Base-by-base conservation (phyloP, 805 yeast species). In the Zygoascus biomembranicola region DNA sequence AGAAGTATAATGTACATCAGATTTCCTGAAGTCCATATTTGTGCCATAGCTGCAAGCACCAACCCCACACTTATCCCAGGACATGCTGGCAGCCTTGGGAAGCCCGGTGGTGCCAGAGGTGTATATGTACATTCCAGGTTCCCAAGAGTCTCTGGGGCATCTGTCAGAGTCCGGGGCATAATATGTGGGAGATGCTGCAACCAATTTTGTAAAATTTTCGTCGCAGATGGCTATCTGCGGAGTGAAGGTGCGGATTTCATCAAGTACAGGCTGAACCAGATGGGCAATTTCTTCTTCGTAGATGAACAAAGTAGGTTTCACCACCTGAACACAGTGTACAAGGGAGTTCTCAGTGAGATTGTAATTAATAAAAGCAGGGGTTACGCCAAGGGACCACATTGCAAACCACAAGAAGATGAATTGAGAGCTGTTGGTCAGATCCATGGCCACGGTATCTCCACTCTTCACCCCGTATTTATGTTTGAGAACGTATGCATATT, bases 61-160 rank as follows among this genome's bases (percentile, higher is more conserved):
- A 73, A 85, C 73, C 47, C 76, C 78, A 6, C 86, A 78, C 68
- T 90, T 90, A 62, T 89, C 77, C 97, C 97, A 90, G 4, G 94
- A 84, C 82, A 90, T 83, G 53, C 87, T 85, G 1, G 96, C 97
- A 5, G 97, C 86, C 68, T 90, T 90, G 14, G 98, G 97, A 57
- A 90, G 71, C 0, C 97, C 97, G 0, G 97, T 88, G 6, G 97
- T 92, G 42, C 98, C 98, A 0, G 96, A 87, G 0, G 98, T 90
- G 68, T 84, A 90, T 50, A 90, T 87, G 59, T 87, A 76, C 59
- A 84, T 77, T 19, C 86, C 83, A 3, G 92, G 78, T 52, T 80
- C 78, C 64, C 84, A 85, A 11, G 73, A 68, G 50, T 81, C 81
- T 8, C 69, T 69, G 8, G 80, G 78, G 59, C 86, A 52, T 37